These are phyloP conservation scores for Neckera pumila DNA, from an alignment of 225 moss, liverwort and hornwort species.

Conservation along the genomic window DNA sequence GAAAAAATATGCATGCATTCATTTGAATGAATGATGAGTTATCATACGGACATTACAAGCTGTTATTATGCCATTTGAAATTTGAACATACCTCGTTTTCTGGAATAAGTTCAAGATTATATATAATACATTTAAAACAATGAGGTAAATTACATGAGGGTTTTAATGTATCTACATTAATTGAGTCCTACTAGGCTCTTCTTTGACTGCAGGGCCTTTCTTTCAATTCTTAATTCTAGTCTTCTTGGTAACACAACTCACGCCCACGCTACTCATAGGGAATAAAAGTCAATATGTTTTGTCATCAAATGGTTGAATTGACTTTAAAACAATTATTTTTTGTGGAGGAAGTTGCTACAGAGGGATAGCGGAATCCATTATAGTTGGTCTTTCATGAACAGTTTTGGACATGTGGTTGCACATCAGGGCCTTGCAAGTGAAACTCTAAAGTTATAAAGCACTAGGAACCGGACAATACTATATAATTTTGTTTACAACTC, in stretches of 20 bases:
- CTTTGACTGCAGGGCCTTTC: accelerated
- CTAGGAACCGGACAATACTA: accelerated
- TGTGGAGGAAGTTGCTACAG: not conserved
- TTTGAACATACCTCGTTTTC: not conserved
- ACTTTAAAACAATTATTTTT: not conserved
- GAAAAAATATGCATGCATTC: not conserved
- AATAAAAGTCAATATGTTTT: not conserved
- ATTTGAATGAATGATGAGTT: not conserved
- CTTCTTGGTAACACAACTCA: not conserved
- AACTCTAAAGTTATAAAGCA: too few species aligned
- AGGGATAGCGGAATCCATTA: not conserved
- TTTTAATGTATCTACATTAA: not conserved
- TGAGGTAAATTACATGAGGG: not conserved
- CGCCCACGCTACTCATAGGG: accelerated
- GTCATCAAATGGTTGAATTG: not conserved
- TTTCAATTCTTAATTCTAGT: not conserved
- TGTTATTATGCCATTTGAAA: not conserved
- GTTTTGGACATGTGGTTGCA: not conserved
- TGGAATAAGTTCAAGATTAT: not conserved
- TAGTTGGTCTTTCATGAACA: accelerated
- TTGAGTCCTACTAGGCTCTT: not conserved
- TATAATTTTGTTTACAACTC: not conserved
- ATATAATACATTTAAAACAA: not conserved
- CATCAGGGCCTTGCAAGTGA: accelerated
- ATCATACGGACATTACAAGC: not conserved